A percentile compares a stretch with the other conserved stretches of the same genome.
phyloP scores from a whole-genome alignment of 2,329 filamentous ascomycete genomes.

The Ceratocystis lukuohia region DNA sequence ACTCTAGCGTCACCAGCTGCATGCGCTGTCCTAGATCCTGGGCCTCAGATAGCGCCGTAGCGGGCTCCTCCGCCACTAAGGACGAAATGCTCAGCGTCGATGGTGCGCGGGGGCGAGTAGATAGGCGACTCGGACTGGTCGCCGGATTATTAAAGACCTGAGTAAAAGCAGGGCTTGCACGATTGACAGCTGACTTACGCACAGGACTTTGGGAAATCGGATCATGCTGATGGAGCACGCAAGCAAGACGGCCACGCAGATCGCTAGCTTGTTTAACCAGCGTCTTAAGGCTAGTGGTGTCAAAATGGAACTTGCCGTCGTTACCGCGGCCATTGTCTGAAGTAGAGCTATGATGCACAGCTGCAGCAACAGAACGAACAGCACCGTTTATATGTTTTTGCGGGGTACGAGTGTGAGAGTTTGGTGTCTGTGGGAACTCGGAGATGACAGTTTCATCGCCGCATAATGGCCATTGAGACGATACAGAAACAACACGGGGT shows the following conservation, averaged over 20 bases:
- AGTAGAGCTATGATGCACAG: constrained; percentile 43
- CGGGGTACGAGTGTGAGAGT: constrained; percentile 21
- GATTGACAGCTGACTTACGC: constrained; percentile 33
- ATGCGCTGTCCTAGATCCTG: constrained; percentile 29
- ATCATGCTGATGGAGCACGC: constrained; percentile 46
- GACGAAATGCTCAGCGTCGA: constrained; percentile 5
- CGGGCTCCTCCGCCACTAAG: background rate
- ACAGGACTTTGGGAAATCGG: constrained; percentile 31
- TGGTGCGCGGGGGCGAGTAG: background rate
- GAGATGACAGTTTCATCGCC: constrained; percentile 11
- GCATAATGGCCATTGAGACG: constrained; percentile 14
- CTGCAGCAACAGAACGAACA: constrained; percentile 49
- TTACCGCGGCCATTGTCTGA: constrained; percentile 26
- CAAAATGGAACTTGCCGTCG: constrained; percentile 48
- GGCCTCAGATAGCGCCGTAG: background rate
- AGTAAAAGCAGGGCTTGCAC: constrained; percentile 49
- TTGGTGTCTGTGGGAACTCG: constrained; percentile 28
- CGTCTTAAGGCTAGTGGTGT: constrained; percentile 54
- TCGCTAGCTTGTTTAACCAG: constrained; percentile 50
- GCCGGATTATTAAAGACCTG: constrained; percentile 51
- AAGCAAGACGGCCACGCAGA: constrained; percentile 45
- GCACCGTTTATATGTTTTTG: constrained; percentile 34
- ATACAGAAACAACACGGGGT: constrained; percentile 1
- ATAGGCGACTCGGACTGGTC: background rate
- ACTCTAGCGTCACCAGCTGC: constrained; percentile 53